A percentile compares a stretch with the other conserved stretches of the same genome.
These are phyloP conservation scores for Cucumis cinereus DNA, from an alignment of 306 rosid species.

Conservation along the genomic window DNA sequence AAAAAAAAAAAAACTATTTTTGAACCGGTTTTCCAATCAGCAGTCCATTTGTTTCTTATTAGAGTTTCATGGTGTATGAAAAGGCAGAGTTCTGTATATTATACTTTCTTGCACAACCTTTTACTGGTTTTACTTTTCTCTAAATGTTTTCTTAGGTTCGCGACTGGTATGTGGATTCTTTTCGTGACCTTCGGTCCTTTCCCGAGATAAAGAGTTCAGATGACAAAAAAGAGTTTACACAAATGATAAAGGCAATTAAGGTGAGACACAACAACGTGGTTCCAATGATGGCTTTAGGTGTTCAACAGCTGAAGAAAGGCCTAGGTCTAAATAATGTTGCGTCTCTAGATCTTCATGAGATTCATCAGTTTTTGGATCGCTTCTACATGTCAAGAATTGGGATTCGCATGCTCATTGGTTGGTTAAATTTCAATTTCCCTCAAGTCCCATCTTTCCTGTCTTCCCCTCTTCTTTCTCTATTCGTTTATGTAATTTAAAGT, in stretches of 20 bases:
- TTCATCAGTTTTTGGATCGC: constrained; percentile 86
- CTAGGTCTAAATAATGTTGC: constrained; percentile 30
- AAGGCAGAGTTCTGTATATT: not conserved
- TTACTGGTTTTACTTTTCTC: not conserved
- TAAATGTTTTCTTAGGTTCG: constrained; percentile 42
- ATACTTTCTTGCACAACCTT: not conserved
- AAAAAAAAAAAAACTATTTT: too few relatives aligned
- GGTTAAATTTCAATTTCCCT: constrained; percentile 1
- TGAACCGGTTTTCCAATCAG: not conserved
- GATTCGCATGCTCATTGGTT: constrained; percentile 95
- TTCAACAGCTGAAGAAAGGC: constrained; percentile 82
- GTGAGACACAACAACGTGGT: constrained; percentile 98
- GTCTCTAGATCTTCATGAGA: constrained; percentile 53
- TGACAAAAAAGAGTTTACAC: constrained; percentile 65
- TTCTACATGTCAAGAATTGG: constrained; percentile 98
- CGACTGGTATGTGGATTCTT: constrained; percentile 92
- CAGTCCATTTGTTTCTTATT: not conserved
- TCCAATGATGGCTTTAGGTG: constrained; percentile 92
- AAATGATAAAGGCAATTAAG: constrained; percentile 88
- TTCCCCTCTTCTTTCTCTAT: constrained; percentile 4
- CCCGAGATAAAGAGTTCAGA: constrained; percentile 56
- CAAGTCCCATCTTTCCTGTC: not conserved
- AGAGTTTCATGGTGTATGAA: not conserved
- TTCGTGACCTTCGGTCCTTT: constrained; percentile 71
- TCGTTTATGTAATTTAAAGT: not conserved